Base-by-base conservation (phyloP, 208 protist species). In the Leishmania turanica region DNA sequence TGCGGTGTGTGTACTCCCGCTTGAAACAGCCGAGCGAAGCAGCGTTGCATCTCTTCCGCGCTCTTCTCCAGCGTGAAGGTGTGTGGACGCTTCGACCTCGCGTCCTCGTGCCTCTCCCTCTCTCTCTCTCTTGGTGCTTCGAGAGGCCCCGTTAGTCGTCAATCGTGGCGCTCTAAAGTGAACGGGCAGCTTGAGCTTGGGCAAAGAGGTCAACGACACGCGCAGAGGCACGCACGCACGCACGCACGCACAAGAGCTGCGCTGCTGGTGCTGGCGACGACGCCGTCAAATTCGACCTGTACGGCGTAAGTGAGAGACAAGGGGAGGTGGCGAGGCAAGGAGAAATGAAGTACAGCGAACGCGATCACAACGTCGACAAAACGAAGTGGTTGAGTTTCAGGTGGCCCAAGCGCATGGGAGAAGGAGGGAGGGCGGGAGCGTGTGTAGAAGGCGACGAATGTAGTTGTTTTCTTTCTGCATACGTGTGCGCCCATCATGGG, bases 1-100 rank as follows among this genome's bases (percentile, higher is more conserved):
- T 87, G 89, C 19, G 93, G 92, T 11, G 89, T 77, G 73, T 96
- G 92, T 15, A 93, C 93, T 24, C 95, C 95, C 34, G 84, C 88
- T 79, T 98, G 95, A 71, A 90, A 96, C 4, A 91, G 65, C 1
- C 72, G 70, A 45, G n/a, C 21, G 37, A 88, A 45, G 70, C 85
- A 87, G 64, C 75, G 78, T 40, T 83, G 81, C 89, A 96, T 88
- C 40, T 47, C 74, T 24, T 31, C 51, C 24, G 6, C 24, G 8
- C 47, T 0, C 40, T 8, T 9, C 31, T 2, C 51, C 51, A 45
- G 72, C 19, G 31, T 17, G 34, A 11, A 40, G n/a, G 34, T 11
- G n/a, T 62, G 47, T 45, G 70, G 19, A 13, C 24, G 47, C 58
- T 11, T 3, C 42, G 8, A 15, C 27, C 8, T 62, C 27, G 49